Conservation (phyloP, 139 green algal species). For the Micromonas commoda region DNA sequence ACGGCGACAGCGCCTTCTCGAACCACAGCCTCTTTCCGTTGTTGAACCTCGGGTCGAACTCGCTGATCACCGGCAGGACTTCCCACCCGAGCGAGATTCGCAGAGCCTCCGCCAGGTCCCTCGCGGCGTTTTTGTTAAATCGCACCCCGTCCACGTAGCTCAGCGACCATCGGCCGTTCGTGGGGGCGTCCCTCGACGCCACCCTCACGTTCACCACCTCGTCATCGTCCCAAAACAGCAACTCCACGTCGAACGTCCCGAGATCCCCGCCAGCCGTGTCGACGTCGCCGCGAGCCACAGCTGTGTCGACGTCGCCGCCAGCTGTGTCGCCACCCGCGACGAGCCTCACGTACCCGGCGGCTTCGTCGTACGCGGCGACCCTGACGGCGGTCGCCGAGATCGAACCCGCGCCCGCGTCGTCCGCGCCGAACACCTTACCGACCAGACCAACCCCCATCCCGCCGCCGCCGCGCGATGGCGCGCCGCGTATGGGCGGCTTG, state of each 20-base stretch:
- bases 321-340: not conserved
- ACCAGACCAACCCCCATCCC: no score
- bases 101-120: conserved; percentile 38
- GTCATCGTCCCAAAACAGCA: conserved; percentile 47
- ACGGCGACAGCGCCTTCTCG: not conserved
- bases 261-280: conserved; percentile 24
- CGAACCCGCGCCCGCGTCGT: not conserved
- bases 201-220: conserved; percentile 42
- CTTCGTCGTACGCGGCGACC: conserved; percentile 27
- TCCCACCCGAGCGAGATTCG: conserved; percentile 42
- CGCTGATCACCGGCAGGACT: conserved; percentile 42
- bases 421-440: no score
- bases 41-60: conserved; percentile 50
- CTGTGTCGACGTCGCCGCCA: not conserved
- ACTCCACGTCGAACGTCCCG: conserved; percentile 51
- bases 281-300: conserved; percentile 5
- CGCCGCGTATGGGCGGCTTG: no score
- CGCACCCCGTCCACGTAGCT: conserved; percentile 13
- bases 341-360: conserved; percentile 43
- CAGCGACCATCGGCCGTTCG: not conserved
- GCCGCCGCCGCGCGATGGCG: no score
- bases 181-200: not conserved
- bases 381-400: not conserved
- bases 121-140: conserved; percentile 43
- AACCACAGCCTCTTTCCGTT: conserved; percentile 25